Percentiles rank a stretch among this genome's conserved stretches.
Conservation (phyloP, 2,329 filamentous ascomycete species). For the Aureobasidium melanogenum region DNA sequence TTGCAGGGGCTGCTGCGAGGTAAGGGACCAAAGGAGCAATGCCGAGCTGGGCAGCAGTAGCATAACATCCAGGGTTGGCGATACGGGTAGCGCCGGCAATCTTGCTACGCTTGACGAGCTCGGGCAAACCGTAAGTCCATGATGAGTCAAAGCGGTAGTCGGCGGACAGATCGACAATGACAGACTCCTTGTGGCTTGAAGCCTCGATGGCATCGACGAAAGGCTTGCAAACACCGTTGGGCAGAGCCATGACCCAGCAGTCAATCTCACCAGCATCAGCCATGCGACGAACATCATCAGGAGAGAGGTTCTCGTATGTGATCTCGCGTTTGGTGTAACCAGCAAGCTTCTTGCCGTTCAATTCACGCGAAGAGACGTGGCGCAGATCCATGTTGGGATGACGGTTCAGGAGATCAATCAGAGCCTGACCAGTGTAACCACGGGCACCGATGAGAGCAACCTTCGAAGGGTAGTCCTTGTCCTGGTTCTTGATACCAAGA, state of each 20-base stretch:
- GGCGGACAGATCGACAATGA: constrained; percentile 91
- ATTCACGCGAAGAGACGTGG: constrained; percentile 88
- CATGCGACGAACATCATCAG: constrained; percentile 80
- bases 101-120: constrained; percentile 66
- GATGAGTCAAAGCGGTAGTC: constrained; percentile 82
- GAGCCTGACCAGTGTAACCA: constrained; percentile 86
- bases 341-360: constrained; percentile 75
- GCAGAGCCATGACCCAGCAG: constrained; percentile 96
- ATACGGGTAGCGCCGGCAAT: constrained; percentile 76
- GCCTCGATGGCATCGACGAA: constrained; percentile 83
- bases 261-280: constrained; percentile 78
- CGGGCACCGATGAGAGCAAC: constrained; percentile 84
- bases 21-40: constrained; percentile 74
- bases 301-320: constrained; percentile 79
- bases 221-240: constrained; percentile 89
- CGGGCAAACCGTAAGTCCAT: constrained; percentile 88
- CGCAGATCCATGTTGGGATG: constrained; percentile 86
- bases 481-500: constrained; percentile 77
- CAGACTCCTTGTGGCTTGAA: constrained; percentile 55
- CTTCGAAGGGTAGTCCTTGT: constrained; percentile 67
- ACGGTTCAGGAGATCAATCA: constrained; percentile 77
- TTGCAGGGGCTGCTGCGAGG: constrained; percentile 52
- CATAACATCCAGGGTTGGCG: constrained; percentile 89
- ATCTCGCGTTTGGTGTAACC: constrained; percentile 89
- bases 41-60: constrained; percentile 83